phyloP scores from a whole-genome alignment of 257 asterid genomes.

The Plectranthus barbatus region DNA sequence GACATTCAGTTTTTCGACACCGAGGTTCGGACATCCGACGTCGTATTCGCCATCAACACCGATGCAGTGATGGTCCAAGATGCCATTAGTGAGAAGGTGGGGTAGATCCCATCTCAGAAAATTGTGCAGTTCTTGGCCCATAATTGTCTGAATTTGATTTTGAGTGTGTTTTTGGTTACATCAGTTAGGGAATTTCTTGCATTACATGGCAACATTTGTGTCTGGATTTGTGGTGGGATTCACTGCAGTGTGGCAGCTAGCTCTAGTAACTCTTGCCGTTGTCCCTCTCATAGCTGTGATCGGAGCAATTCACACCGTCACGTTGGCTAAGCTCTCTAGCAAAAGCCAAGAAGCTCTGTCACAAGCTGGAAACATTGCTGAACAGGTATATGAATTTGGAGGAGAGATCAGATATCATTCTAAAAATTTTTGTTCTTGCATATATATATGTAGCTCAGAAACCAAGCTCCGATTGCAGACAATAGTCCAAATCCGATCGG shows the following conservation, averaged over 20 bases:
- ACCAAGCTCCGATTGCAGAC: conserved; percentile 41
- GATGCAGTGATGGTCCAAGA: conserved; percentile 92
- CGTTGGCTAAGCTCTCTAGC: conserved; percentile 58
- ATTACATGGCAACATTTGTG: conserved; percentile 87
- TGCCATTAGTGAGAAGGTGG: conserved; percentile 93
- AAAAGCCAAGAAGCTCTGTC: conserved; percentile 81
- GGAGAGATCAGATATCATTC: not conserved
- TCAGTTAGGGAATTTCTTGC: conserved; percentile 94
- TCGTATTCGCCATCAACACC: conserved; percentile 79
- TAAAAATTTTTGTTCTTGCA: not conserved
- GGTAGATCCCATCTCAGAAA: not conserved
- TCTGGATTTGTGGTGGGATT: conserved; percentile 92
- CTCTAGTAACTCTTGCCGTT: conserved; percentile 76
- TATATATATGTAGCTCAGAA: conserved; percentile 8
- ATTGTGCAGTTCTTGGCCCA: not conserved
- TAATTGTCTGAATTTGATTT: not conserved
- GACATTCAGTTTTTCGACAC: conserved; percentile 83
- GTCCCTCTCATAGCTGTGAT: conserved; percentile 86
- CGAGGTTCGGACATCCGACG: conserved; percentile 83
- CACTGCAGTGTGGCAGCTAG: conserved; percentile 87
- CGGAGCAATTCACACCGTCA: conserved; percentile 64
- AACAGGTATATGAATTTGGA: conserved; percentile 53
- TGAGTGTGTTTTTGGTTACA: not conserved
- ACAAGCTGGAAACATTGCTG: conserved; percentile 78
- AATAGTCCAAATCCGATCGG: conserved; percentile 70